Percentiles rank a stretch among this genome's conserved stretches.
phyloP scores from a whole-genome alignment of 768 basidiomycete species.

The Lentinula edodes region DNA sequence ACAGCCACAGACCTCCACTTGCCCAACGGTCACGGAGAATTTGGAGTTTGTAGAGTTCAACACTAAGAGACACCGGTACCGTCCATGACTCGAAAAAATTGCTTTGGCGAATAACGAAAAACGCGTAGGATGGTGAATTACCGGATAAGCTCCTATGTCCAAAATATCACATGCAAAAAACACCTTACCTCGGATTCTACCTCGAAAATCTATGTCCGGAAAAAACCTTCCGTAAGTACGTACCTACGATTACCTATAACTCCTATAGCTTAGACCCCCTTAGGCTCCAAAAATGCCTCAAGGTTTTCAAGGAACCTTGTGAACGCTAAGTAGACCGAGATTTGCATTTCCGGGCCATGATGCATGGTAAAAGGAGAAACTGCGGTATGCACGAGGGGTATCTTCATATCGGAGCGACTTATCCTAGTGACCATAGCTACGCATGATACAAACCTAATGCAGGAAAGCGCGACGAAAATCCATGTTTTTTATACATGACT shows the following conservation, averaged over 20 bases:
- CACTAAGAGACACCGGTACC: no score
- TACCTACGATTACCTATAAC: no score
- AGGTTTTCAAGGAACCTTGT: no score
- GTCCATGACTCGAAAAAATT: background rate
- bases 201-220: background rate
- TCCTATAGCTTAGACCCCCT: no score
- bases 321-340: no score
- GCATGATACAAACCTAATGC: background rate
- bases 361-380: no score
- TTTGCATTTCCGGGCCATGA: no score
- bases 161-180: background rate
- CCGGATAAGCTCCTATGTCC: background rate
- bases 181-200: background rate
- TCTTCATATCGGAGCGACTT: no score
- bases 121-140: background rate
- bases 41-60: background rate
- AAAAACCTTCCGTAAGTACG: background rate
- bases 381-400: no score
- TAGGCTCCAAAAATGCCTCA: no score
- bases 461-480: background rate
- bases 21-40: background rate
- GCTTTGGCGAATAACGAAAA: background rate
- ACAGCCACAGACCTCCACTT: background rate
- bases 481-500: no score
- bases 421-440: no score